Base-by-base conservation (phyloP, 2,329 filamentous ascomycete species). In the Sporothrix humicola region DNA sequence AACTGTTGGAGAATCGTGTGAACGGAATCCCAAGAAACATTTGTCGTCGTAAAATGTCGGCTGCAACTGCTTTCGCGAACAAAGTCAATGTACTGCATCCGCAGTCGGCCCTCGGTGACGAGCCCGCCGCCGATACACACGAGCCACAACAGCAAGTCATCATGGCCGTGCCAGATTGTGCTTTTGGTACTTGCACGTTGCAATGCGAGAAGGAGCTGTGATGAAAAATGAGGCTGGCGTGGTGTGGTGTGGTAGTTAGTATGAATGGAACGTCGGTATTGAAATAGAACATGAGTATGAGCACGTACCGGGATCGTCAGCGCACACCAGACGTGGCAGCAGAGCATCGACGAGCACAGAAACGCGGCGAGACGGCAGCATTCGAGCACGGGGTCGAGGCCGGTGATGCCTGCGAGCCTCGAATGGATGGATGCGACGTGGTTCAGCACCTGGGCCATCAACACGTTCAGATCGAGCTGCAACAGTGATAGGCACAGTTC, bases 281-380 rank as follows among this genome's bases (percentile, higher is more conserved):
- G 23, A 26, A 26, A n/a, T n/a, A n/a, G n/a, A n/a, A n/a, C n/a
- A n/a, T n/a, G n/a, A n/a, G n/a, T n/a, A n/a, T n/a, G n/a, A n/a
- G n/a, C n/a, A 54, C 50, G 50, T 54, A 56, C 52, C 20, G 52
- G 52, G n/a, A 56, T 56, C 6, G 52, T 56, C 52, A 56, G 52
- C n/a, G 52, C 52, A 56, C 52, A 56, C 52, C 52, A 56, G 52
- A 56, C 52, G 52, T 56, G 52, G 52, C 52, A 56, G 52, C 52
- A 56, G 52, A 56, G 52, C 52, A 56, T 56, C n/a, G 52, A 56
- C n/a, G 52, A 56, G 52, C 52, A 56, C 52, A 56, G 10, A 56
- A 56, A 56, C 9, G 52, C 52, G n/a, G 52, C 52, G 52, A 56
- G 52, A 56, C 52, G 52, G 52, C 52, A 56, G 52, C 52, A 56